Base-by-base conservation (phyloP, 139 green algal genomes). In the Chlorella vulgaris region DNA sequence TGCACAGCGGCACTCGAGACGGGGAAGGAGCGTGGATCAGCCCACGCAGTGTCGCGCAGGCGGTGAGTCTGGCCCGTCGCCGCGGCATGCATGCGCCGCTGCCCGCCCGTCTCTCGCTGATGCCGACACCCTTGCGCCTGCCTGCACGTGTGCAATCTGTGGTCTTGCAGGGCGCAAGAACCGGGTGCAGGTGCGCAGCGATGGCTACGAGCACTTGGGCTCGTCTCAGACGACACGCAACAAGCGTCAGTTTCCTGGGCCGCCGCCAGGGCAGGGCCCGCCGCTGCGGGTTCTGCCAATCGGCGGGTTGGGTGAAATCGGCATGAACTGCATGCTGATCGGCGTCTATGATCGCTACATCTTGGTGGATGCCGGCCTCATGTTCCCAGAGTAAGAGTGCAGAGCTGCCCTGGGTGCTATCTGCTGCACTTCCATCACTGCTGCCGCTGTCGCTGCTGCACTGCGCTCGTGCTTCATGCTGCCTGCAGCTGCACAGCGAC, bases 291-390 rank as follows among this genome's bases (percentile, higher is more conserved):
- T 99, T 19, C 85, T 99, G 80, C 97, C 97, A n/a, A 94, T 99
- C 33, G 97, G 97, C 5, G 97, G 97, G 1, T 88, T 99, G 40
- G 97, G 97, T 0, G 97, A 99, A 87, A 99, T 99, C 77, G 97
- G 97, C 81, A 99, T 99, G 97, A 99, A 99, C 89, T 99, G 97
- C 92, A 99, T 99, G 97, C 90, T 99, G 33, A 88, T 99, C 26
- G 97, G 97, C 1, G 88, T 95, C 35, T 74, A 92, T 29, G 96
- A 99, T 84, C 87, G 97, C n/a, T 99, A 99, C 92, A 96, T 99
- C 79, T 86, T 99, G 58, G 90, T 99, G 22, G 97, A 99, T 74
- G 97, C 97, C n/a, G 97, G 97, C 5, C 93, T 99, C 75, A 98
- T 99, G 97, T 99, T 99, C 82, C 97, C 97, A 66, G 97, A 99